A percentile compares a stretch with the other conserved stretches of the same genome.
phyloP scores from a whole-genome alignment of 2,329 filamentous ascomycete species.

The Claviceps cyperi region DNA sequence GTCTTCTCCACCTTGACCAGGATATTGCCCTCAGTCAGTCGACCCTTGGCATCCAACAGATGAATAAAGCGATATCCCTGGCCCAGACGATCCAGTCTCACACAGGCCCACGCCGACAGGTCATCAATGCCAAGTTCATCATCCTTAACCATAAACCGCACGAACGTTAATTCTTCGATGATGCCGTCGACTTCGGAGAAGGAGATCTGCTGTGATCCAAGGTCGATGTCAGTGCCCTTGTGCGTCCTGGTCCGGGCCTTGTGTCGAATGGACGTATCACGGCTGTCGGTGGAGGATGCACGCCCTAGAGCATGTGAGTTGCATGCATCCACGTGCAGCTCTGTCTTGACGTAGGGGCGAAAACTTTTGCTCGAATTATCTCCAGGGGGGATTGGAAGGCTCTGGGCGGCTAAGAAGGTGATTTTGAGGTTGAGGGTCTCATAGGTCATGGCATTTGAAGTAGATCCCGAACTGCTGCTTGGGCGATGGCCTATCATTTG shows the following conservation, averaged over 20 bases:
- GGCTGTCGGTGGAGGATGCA: conserved; percentile 23
- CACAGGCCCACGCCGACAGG: conserved; percentile 76
- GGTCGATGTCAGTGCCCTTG: conserved; percentile 48
- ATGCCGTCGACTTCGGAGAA: conserved; percentile 43
- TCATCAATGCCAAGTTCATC: conserved; percentile 68
- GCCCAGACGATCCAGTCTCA: conserved; percentile 67
- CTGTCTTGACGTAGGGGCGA: conserved; percentile 69
- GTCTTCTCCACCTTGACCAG: conserved; percentile 60
- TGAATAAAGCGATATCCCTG: conserved; percentile 66
- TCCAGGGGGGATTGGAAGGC: conserved; percentile 48
- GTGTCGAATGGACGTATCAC: conserved; percentile 30
- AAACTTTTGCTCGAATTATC: conserved; percentile 42
- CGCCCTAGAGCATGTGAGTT: conserved; percentile 25
- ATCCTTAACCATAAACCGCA: conserved; percentile 77
- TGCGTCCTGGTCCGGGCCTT: conserved; percentile 45
- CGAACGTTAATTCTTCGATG: conserved; percentile 56
- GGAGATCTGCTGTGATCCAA: conserved; percentile 39
- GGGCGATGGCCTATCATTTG: conserved; percentile 16
- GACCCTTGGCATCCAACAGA: conserved; percentile 55
- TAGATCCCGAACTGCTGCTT: conserved; percentile 9
- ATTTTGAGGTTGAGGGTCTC: conserved; percentile 56
- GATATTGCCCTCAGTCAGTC: conserved; percentile 50
- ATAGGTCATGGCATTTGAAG: conserved; percentile 25
- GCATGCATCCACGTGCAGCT: conserved; percentile 66
- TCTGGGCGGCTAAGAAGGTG: conserved; percentile 62